Evolutionary conservation across 108 stramenopile species (phyloP).

Genomic region (Pseudonitzschia delicatissima): DNA sequence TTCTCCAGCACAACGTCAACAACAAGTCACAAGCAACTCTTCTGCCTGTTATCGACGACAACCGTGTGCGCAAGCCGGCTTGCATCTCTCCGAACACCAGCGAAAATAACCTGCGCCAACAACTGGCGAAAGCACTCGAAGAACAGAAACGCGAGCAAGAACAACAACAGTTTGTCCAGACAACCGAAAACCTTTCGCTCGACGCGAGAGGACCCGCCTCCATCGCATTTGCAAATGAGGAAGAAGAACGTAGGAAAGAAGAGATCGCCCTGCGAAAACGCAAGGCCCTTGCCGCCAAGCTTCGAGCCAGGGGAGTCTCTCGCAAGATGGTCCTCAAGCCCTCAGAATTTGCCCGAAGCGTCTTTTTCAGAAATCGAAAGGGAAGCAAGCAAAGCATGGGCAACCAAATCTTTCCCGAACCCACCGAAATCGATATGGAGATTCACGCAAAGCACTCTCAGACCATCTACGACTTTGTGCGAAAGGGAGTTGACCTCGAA

Average conservation of each 20-base stretch:
- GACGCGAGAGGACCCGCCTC: background rate
- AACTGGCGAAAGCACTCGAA: background rate
- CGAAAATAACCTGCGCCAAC: background rate
- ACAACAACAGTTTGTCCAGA: too few species aligned
- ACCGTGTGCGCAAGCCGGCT: background rate
- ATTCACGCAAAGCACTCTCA: constrained; percentile 3
- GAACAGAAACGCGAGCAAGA: too few species aligned
- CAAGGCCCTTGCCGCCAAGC: background rate
- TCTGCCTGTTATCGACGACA: background rate
- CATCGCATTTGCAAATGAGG: constrained; percentile 1
- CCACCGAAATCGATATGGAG: background rate
- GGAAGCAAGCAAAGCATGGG: background rate
- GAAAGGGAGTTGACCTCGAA: background rate
- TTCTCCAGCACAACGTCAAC: background rate
- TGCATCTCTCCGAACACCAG: background rate
- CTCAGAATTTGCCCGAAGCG: background rate
- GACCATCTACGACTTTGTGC: background rate
- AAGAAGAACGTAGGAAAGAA: background rate
- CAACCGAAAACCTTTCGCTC: too few species aligned
- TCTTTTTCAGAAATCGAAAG: background rate
- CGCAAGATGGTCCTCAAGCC: background rate
- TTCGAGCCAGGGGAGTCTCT: background rate
- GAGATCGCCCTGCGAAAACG: background rate
- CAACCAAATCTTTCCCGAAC: background rate
- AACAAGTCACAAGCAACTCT: background rate